Conservation (phyloP, 2,329 filamentous ascomycete genomes). For the Claviceps pusilla region DNA sequence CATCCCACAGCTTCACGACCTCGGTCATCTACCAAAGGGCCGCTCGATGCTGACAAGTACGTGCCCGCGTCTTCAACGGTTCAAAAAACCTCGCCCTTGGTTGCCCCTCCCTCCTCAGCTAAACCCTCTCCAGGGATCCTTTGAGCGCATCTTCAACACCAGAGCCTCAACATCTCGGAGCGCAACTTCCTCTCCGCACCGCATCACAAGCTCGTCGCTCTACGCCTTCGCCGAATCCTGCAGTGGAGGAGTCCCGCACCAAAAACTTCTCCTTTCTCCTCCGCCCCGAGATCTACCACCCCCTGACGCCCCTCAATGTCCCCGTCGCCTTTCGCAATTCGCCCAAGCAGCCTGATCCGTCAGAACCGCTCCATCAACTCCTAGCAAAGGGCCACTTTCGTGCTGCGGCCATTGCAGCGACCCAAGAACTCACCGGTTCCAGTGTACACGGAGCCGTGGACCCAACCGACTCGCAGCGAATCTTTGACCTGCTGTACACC, state of each 20-base stretch:
- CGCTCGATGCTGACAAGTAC: constrained; percentile 6
- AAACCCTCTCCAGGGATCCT: constrained; percentile 1
- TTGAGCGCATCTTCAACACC: constrained; percentile 4
- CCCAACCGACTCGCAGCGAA: constrained; percentile 44
- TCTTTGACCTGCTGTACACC: constrained; percentile 67
- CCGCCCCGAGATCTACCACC: constrained; percentile 68
- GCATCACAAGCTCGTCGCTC: constrained; percentile 6
- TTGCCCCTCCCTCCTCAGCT: not conserved
- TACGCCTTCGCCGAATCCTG: constrained; percentile 14
- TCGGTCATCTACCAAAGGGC: constrained; percentile 6
- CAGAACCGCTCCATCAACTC: constrained; percentile 52
- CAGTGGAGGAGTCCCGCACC: constrained; percentile 16
- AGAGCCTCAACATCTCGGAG: constrained; percentile 2
- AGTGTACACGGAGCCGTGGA: constrained; percentile 27
- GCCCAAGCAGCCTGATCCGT: constrained; percentile 44
- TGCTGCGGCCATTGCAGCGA: constrained; percentile 55
- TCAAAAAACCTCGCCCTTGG: not conserved
- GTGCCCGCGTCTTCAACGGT: not conserved
- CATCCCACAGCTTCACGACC: constrained; percentile 6
- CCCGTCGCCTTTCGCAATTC: constrained; percentile 55
- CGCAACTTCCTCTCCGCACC: constrained; percentile 10
- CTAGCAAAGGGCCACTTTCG: constrained; percentile 64
- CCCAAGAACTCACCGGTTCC: constrained; percentile 42
- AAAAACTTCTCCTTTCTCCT: constrained; percentile 74
- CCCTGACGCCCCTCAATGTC: constrained; percentile 48